Evolutionary conservation across 2,329 filamentous ascomycete genomes (phyloP), one percentile per base, ranked within the genome.

Genomic region (Fusarium tricinctum): DNA sequence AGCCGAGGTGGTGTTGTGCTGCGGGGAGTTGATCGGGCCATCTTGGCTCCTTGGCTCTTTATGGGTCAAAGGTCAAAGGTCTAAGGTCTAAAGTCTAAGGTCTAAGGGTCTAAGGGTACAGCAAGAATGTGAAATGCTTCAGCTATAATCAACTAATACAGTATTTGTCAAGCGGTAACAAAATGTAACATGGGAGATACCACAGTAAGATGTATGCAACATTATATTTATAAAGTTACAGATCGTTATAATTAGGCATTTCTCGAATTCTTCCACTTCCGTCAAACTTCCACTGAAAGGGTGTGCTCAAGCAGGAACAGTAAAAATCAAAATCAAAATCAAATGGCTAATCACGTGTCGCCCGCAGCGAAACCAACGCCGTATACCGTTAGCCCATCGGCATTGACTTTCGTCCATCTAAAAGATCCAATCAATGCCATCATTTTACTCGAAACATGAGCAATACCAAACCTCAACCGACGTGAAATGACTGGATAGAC

Each of bases 11-110:
- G 28, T 39, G 50, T 33, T 49, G 50, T 33, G 22, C 14, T 35
- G 45, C 58, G 60, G 60, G 58, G 50, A 63, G 60, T 63, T 49
- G 38, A 63, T 63, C 58, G 50, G 50, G 23, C 38, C 44, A 63
- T 39, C 38, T 33, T 32, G 49, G 26, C 12, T 19, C 26, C n/a
- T 10, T 38, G n/a, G 30, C 30, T 32, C 30, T 12, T 14, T 32
- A 28, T 10, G 30, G 14, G 13, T 32, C 30, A 33, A 33, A 14
- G 30, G 13, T 33, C 30, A 15, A 14, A 5, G 35, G 35, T n/a
- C n/a, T n/a, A n/a, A n/a, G n/a, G n/a, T n/a, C n/a, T n/a, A n/a
- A n/a, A n/a, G n/a, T n/a, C n/a, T n/a, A n/a, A n/a, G n/a, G n/a
- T n/a, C n/a, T n/a, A n/a, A 33, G 30, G 30, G 13, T 33, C 30